A percentile compares a stretch with the other conserved stretches of the same genome.
Conservation (phyloP, 2,329 filamentous ascomycete species). For the Teratosphaeria epicoccoides region DNA sequence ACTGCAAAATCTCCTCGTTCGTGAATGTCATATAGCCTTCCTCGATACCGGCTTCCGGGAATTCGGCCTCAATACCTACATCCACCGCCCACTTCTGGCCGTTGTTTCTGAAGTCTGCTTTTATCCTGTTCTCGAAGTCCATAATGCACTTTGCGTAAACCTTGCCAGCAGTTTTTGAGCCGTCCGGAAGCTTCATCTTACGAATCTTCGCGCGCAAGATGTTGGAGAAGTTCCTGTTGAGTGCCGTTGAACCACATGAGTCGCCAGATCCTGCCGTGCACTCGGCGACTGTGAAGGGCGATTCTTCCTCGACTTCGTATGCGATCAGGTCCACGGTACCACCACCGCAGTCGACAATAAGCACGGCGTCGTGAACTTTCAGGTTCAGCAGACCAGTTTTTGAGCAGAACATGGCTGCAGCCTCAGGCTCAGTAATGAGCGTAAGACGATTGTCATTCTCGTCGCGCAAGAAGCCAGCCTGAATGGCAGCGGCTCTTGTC, state of each 20-base stretch:
- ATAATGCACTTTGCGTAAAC: slow-evolving; percentile 99
- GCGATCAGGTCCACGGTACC: slow-evolving; percentile 98
- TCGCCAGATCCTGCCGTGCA: slow-evolving; percentile 96
- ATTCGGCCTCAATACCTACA: slow-evolving; percentile 96
- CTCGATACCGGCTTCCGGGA: slow-evolving; percentile 93
- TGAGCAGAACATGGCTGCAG: slow-evolving; percentile 92
- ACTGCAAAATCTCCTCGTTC: slow-evolving; percentile 97
- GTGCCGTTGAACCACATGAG: slow-evolving; percentile 93
- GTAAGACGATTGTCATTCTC: slow-evolving; percentile 96
- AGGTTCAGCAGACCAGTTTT: slow-evolving; percentile 93
- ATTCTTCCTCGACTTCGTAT: slow-evolving; percentile 96
- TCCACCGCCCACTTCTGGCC: slow-evolving; percentile 97
- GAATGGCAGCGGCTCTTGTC: slow-evolving; percentile 87
- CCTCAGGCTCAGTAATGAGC: slow-evolving; percentile 90
- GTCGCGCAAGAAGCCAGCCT: slow-evolving; percentile 90
- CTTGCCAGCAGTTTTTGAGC: slow-evolving; percentile 91
- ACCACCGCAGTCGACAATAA: slow-evolving; percentile 97
- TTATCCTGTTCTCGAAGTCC: slow-evolving; percentile 99
- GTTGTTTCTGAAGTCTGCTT: slow-evolving; percentile 98
- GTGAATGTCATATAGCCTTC: slow-evolving; percentile 99
- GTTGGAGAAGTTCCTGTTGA: slow-evolving; percentile 98
- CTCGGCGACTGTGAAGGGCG: slow-evolving; percentile 91
- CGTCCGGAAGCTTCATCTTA: slow-evolving; percentile 97
- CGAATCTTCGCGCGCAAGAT: slow-evolving; percentile 94
- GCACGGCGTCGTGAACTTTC: slow-evolving; percentile 95